phyloP scores from a whole-genome alignment of 2,329 filamentous ascomycete species.

The Remersonia thermophila region DNA sequence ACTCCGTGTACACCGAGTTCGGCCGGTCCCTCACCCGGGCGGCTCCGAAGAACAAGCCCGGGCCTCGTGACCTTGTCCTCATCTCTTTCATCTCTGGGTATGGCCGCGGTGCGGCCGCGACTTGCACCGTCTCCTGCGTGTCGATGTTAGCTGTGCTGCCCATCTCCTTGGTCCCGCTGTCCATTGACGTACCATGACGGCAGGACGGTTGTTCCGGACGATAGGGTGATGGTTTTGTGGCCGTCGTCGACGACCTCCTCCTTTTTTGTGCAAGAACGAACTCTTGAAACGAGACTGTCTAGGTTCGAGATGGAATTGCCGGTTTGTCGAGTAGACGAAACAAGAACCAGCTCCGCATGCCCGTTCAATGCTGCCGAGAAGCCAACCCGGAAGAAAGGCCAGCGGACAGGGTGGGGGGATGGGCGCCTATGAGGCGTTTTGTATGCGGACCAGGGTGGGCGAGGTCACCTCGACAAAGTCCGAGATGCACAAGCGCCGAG shows the following conservation, averaged over 20 bases:
- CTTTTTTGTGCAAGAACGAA: too few relatives aligned
- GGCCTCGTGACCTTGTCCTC: conserved; percentile 24
- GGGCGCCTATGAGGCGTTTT: conserved; percentile 38
- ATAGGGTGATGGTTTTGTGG: conserved; percentile 7
- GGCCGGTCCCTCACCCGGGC: conserved; percentile 43
- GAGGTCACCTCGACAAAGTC: conserved; percentile 12
- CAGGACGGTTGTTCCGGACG: conserved; percentile 1
- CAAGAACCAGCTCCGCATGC: conserved; percentile 23
- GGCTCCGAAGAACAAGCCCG: conserved; percentile 51
- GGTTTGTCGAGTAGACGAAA: conserved; percentile 16
- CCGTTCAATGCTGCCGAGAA: conserved; percentile 23
- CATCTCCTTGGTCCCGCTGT: background rate
- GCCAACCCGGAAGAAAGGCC: conserved; percentile 30
- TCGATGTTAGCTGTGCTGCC: conserved; percentile 13
- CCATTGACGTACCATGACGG: conserved; percentile 9
- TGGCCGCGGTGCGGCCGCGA: conserved; percentile 18
- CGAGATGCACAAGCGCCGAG: conserved; percentile 16
- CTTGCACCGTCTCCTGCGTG: too few relatives aligned
- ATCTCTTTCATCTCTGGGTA: conserved; percentile 42
- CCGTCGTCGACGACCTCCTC: conserved; percentile 29
- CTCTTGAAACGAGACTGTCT: background rate
- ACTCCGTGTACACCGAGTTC: conserved; percentile 60
- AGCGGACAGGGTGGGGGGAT: conserved; percentile 20
- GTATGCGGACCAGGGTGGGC: conserved; percentile 24
- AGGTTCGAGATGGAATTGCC: conserved; percentile 5